These are phyloP conservation scores for Allium cepa DNA, from an alignment of 106 monocot species.

Conservation along the genomic window DNA sequence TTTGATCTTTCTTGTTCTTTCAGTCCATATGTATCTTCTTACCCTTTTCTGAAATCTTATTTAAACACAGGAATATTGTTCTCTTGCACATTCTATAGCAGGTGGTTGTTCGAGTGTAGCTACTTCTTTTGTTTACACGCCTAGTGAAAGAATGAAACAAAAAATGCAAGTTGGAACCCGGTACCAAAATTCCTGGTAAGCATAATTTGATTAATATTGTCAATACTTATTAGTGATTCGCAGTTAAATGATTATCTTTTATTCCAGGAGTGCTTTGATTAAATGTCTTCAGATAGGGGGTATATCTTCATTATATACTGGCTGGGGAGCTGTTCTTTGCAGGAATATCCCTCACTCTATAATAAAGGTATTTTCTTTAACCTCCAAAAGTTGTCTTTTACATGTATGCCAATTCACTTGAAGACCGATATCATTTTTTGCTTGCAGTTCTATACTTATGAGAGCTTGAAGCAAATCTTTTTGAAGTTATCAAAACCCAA, in stretches of 20 bases:
- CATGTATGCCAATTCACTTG: neutral
- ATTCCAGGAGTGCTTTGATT: constrained; percentile 69
- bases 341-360: constrained; percentile 97
- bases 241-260: neutral
- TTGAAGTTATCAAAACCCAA: constrained; percentile 31
- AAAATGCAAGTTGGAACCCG: constrained; percentile 96
- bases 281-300: constrained; percentile 80
- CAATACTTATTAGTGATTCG: neutral
- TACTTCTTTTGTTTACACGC: constrained; percentile 92
- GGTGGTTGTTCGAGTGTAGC: constrained; percentile 97
- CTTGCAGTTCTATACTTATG: constrained; percentile 94
- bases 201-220: neutral
- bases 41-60: neutral
- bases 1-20: constrained; percentile 1
- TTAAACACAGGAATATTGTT: constrained; percentile 65
- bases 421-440: neutral
- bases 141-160: constrained; percentile 94
- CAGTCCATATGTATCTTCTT: neutral
- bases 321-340: constrained; percentile 92
- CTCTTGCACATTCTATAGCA: constrained; percentile 79
- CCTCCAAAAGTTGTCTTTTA: neutral
- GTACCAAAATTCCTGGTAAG: constrained; percentile 86
- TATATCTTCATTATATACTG: constrained; percentile 78
- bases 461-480: constrained; percentile 59
- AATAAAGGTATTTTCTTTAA: constrained; percentile 56